Percentiles rank a stretch among this genome's conserved stretches.
These are phyloP conservation scores for Talaromyces atroroseus DNA, from an alignment of 2,329 filamentous ascomycete genomes.

Conservation along the genomic window DNA sequence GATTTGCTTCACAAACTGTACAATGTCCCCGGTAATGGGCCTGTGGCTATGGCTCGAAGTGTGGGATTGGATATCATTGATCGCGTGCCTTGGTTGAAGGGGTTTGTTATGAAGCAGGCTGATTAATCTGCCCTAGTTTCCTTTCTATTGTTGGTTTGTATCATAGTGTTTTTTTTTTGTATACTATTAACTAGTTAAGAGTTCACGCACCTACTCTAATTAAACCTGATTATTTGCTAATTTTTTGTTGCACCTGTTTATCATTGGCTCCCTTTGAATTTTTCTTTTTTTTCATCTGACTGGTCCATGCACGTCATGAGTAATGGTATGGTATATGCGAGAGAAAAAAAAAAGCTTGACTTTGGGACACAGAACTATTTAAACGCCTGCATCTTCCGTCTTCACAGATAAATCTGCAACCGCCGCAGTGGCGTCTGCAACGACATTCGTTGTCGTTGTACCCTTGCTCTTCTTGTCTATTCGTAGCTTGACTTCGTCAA, in stretches of 20 bases:
- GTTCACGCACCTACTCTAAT: too few species aligned
- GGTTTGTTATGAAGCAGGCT: constrained; percentile 72
- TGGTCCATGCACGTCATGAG: not conserved
- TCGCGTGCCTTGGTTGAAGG: constrained; percentile 68
- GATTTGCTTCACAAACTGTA: constrained; percentile 94
- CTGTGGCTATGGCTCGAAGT: constrained; percentile 73
- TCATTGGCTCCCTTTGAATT: too few species aligned
- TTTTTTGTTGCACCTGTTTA: too few species aligned
- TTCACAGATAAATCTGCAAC: constrained; percentile 3
- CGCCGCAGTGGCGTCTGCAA: not conserved
- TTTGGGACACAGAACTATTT: too few species aligned
- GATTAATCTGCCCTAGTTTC: constrained; percentile 25
- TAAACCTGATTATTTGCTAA: too few species aligned
- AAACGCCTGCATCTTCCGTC: constrained; percentile 19
- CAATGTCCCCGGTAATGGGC: constrained; percentile 65
- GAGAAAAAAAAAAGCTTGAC: not conserved
- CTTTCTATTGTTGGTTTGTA: not conserved
- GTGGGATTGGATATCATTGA: constrained; percentile 73
- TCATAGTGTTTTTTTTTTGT: not conserved
- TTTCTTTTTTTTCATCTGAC: too few species aligned
- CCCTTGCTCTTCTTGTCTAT: constrained; percentile 11
- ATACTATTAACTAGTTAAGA: too few species aligned
- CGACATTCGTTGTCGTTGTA: not conserved
- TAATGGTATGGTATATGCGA: constrained; percentile 6
- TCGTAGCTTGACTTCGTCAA: constrained; percentile 18